phyloP scores from a whole-genome alignment of 2,329 filamentous ascomycete genomes.

The Xylariaceae sp. region DNA sequence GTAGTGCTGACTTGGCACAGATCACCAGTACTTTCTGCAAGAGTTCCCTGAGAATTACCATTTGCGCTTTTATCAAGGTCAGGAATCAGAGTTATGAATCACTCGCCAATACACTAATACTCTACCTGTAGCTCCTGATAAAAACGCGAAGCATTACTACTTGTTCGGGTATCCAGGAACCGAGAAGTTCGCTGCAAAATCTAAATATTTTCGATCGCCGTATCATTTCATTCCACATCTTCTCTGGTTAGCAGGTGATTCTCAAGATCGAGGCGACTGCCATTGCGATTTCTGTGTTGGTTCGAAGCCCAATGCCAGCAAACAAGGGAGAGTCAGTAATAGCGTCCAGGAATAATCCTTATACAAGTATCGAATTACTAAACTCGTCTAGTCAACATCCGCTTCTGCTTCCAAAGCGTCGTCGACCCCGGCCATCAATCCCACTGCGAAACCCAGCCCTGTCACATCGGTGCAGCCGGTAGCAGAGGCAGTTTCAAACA shows the following conservation, averaged over 20 bases:
- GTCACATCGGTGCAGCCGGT: not conserved
- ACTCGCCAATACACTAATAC: constrained; percentile 1
- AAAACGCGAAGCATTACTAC: constrained; percentile 20
- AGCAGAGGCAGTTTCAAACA: not conserved
- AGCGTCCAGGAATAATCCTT: not conserved
- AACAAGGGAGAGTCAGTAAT: constrained; percentile 2
- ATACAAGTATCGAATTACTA: no score
- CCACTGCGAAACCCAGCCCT: not conserved
- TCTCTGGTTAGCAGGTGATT: constrained; percentile 22
- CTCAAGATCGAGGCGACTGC: constrained; percentile 19
- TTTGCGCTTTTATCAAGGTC: constrained; percentile 20
- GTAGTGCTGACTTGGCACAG: constrained; percentile 12
- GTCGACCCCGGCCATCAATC: not conserved
- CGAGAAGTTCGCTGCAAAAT: constrained; percentile 10
- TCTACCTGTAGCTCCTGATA: constrained; percentile 9
- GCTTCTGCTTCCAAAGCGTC: not conserved
- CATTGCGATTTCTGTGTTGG: constrained; percentile 22
- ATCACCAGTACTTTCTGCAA: constrained; percentile 13
- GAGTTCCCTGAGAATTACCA: constrained; percentile 19
- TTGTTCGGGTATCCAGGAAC: constrained; percentile 26
- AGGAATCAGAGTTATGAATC: not conserved
- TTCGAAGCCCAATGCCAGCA: constrained; percentile 14
- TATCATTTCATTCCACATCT: constrained; percentile 27
- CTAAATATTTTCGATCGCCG: constrained; percentile 22
- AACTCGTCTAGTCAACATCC: not conserved